phyloP scores from a whole-genome alignment of 2,329 filamentous ascomycete genomes.

The Phialophora tarda region DNA sequence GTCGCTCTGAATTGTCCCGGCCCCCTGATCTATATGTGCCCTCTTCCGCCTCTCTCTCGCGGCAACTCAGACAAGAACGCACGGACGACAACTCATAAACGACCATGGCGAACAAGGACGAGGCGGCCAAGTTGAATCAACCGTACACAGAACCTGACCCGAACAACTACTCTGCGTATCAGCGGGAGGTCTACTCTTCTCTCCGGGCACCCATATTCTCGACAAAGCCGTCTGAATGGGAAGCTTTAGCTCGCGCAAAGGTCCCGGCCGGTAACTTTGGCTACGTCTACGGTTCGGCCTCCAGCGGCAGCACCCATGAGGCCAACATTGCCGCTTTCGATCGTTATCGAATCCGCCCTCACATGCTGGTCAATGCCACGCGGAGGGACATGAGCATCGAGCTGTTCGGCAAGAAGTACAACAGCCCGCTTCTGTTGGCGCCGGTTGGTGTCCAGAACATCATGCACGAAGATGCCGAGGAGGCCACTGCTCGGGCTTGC shows the following conservation, averaged over 20 bases:
- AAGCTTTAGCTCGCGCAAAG: slow-evolving; percentile 57
- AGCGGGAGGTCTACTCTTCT: slow-evolving; percentile 38
- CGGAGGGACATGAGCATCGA: slow-evolving; percentile 55
- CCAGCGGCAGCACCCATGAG: slow-evolving; percentile 41
- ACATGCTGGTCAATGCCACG: slow-evolving; percentile 44
- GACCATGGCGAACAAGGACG: slow-evolving; percentile 26
- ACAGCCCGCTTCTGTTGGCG: slow-evolving; percentile 64
- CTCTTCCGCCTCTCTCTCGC: background rate
- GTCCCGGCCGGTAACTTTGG: slow-evolving; percentile 60
- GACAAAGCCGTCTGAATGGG: slow-evolving; percentile 61
- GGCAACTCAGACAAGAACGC: background rate
- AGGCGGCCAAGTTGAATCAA: slow-evolving; percentile 26
- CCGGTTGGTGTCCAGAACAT: slow-evolving; percentile 73
- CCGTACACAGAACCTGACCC: slow-evolving; percentile 37
- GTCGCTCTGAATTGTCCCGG: background rate
- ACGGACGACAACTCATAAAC: background rate
- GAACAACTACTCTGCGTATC: slow-evolving; percentile 33
- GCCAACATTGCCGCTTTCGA: slow-evolving; percentile 44
- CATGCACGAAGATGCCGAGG: slow-evolving; percentile 68
- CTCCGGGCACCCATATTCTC: slow-evolving; percentile 55
- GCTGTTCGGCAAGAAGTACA: slow-evolving; percentile 57
- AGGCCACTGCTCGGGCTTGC: slow-evolving; percentile 66
- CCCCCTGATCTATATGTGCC: background rate
- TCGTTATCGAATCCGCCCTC: slow-evolving; percentile 43
- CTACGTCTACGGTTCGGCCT: slow-evolving; percentile 65